Conservation (phyloP, 2,329 filamentous ascomycete species). For the Hymenoscyphus scutula region DNA sequence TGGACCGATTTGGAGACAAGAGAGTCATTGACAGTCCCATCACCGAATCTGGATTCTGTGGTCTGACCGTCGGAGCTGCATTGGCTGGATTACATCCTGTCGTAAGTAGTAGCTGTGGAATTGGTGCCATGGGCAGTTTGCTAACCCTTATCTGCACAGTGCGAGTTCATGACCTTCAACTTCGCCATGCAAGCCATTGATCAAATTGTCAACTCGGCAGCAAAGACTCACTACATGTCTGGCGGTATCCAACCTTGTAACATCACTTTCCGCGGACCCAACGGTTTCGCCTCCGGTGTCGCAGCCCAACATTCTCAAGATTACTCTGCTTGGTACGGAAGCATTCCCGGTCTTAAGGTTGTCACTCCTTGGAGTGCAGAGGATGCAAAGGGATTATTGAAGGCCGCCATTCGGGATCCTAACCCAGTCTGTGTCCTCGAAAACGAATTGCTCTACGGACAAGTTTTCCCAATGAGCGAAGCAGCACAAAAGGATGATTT, state of each 20-base stretch:
- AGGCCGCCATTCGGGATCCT: slow-evolving; percentile 96
- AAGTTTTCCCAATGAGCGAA: slow-evolving; percentile 95
- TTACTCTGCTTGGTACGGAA: slow-evolving; percentile 98
- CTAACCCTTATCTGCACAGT: slow-evolving; percentile 49
- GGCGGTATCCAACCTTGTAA: slow-evolving; percentile 99
- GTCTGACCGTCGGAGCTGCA: slow-evolving; percentile 91
- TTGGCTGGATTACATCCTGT: slow-evolving; percentile 92
- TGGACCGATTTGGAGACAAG: slow-evolving; percentile 97
- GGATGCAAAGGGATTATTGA: slow-evolving; percentile 96
- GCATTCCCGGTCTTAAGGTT: slow-evolving; percentile 95
- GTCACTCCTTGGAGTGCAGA: slow-evolving; percentile 94
- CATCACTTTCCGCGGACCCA: slow-evolving; percentile 98
- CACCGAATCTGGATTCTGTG: slow-evolving; percentile 93
- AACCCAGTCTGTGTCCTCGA: slow-evolving; percentile 93
- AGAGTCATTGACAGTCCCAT: slow-evolving; percentile 98
- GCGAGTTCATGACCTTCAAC: slow-evolving; percentile 99
- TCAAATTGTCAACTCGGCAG: slow-evolving; percentile 98
- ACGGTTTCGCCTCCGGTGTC: slow-evolving; percentile 95
- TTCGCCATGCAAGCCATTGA: slow-evolving; percentile 99
- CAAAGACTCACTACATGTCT: slow-evolving; percentile 99
- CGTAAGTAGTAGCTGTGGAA: slow-evolving; percentile 61
- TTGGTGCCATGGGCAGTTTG: slow-evolving; percentile 6
- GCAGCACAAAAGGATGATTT: slow-evolving; percentile 95
- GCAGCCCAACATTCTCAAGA: slow-evolving; percentile 98
- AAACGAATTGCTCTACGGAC: slow-evolving; percentile 89